These are phyloP conservation scores for Sutorius eximius DNA, from an alignment of 1,284 basidiomycete genomes.

Conservation along the genomic window DNA sequence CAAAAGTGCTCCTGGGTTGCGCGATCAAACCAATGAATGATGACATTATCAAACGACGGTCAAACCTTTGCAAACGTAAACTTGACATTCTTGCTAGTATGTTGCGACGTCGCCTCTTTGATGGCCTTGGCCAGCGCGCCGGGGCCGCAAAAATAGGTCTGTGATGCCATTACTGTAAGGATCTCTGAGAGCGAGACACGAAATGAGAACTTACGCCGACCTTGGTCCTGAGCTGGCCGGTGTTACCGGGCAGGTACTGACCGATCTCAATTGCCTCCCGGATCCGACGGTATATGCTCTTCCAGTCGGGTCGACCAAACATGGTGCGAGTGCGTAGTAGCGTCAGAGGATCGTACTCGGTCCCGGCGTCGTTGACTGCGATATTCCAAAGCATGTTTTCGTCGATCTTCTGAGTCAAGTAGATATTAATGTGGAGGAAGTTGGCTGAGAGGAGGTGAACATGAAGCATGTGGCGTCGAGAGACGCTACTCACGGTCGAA, in stretches of 20 bases:
- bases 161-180: conserved; percentile 14
- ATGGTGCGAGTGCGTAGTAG: conserved; percentile 81
- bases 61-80: conserved; percentile 80
- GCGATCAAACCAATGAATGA: conserved; percentile 6
- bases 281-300: conserved; percentile 71
- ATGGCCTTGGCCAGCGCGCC: conserved; percentile 70
- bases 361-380: conserved; percentile 80
- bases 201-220: conserved; percentile 60
- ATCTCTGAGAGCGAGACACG: neutral
- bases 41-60: neutral
- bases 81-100: conserved; percentile 55
- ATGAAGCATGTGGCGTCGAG: neutral
- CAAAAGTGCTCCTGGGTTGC: conserved; percentile 61
- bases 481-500: conserved; percentile 65
- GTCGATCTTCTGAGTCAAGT: conserved; percentile 82
- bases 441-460: conserved; percentile 55
- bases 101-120: conserved; percentile 62
- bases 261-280: conserved; percentile 74
- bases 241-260: conserved; percentile 74
- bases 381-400: conserved; percentile 91
- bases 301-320: conserved; percentile 88
- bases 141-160: conserved; percentile 88
- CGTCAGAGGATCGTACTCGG: conserved; percentile 82
- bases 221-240: conserved; percentile 75
- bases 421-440: conserved; percentile 88